These are phyloP conservation scores for Sporisorium sorghi DNA, from an alignment of 1,284 basidiomycete genomes.

Conservation along the genomic window DNA sequence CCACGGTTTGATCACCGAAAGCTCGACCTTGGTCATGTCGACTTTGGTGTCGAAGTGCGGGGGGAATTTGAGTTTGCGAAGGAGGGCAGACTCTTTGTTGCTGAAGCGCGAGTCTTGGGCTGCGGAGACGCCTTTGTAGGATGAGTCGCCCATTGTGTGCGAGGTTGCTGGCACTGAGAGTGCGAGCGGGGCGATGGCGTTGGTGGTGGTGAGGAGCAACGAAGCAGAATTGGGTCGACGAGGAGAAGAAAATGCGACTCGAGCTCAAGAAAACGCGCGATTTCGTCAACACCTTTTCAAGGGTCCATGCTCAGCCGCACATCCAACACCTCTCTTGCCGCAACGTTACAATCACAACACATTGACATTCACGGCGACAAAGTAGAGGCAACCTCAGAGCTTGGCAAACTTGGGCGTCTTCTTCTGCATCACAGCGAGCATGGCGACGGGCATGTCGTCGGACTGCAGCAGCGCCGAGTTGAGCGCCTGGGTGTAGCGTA, in stretches of 20 bases:
- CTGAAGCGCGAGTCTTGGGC: slow-evolving; percentile 78
- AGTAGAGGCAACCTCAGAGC: slow-evolving; percentile 47
- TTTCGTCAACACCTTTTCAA: slow-evolving; percentile 6
- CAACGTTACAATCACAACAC: too few relatives aligned
- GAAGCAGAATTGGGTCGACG: background rate
- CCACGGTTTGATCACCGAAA: slow-evolving; percentile 83
- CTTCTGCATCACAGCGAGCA: slow-evolving; percentile 71
- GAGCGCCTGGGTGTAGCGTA: slow-evolving; percentile 83
- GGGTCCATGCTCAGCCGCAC: slow-evolving; percentile 1
- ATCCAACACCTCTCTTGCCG: background rate
- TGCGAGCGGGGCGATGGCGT: background rate
- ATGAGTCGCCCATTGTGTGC: slow-evolving; percentile 36
- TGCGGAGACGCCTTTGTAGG: slow-evolving; percentile 54
- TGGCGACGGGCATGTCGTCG: slow-evolving; percentile 73
- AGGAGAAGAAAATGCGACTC: background rate
- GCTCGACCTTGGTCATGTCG: slow-evolving; percentile 93
- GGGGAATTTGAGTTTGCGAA: slow-evolving; percentile 87
- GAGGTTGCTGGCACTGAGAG: too few relatives aligned
- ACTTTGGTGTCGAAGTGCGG: slow-evolving; percentile 79
- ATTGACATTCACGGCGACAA: too few relatives aligned
- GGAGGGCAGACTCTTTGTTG: slow-evolving; percentile 90
- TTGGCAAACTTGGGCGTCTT: slow-evolving; percentile 67
- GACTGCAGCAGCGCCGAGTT: slow-evolving; percentile 80
- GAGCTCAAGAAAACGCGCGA: background rate
- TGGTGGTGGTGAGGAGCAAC: background rate